Base-by-base conservation (phyloP, 1,284 basidiomycete genomes). In the Pascua sp. region DNA sequence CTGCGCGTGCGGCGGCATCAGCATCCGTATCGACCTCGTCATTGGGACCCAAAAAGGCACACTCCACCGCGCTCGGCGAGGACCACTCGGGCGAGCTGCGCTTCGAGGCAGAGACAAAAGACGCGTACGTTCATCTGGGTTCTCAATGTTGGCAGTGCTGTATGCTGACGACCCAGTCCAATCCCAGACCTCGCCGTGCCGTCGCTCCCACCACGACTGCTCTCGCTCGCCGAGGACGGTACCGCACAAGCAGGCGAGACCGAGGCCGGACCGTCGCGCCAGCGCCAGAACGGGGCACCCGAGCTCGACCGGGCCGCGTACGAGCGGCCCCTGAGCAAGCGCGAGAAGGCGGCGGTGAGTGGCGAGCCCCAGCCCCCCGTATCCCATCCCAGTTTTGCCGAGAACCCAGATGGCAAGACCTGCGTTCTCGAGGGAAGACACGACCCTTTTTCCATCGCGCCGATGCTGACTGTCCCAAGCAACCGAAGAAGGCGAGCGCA, bases 401-500 rank as follows among this genome's bases (percentile, higher is more conserved):
- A n/a, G 32, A 36, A 17, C 15, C 12, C 9, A n/a, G n/a, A 2
- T 16, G 42, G 36, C 37, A 16, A 46, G 38, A 41, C 45, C 32
- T 36, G 16, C 24, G 24, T 32, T 32, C 24, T 32, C 4, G 24
- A 32, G 24, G 42, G 5, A 17, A 17, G 39, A 47, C 16, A 24
- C 37, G 42, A 17, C 47, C 42, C 12, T 44, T 47, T 42, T 41
- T 82, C 89, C 61, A 79, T 79, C 44, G 73, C 85, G 50, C 38
- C 69, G 78, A 59, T 69, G 71, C 41, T 77, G 78, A 75, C 76
- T 55, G 79, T 53, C 39, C 15, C 42, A 56, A 69, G 69, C 70
- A 73, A 65, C 70, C 89, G 40, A 86, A 83, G 70, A 84, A 84
- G 60, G 84, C 84, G 56, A 91, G 90, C 0, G 84, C 90, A 0